These are phyloP conservation scores for Lachnellula suecica DNA, from an alignment of 2,329 filamentous ascomycete genomes.

Conservation along the genomic window DNA sequence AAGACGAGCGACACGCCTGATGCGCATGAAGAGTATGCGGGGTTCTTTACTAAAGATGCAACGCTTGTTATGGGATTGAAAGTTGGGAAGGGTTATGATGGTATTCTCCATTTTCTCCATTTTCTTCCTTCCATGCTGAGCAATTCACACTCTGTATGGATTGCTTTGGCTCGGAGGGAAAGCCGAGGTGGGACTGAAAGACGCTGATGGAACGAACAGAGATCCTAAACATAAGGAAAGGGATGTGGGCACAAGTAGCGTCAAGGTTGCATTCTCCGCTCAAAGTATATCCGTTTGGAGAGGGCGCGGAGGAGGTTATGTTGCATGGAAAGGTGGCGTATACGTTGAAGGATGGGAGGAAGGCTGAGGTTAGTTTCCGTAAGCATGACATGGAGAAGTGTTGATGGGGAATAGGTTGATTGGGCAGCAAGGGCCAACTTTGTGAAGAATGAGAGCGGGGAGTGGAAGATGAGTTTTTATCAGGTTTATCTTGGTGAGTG, in stretches of 20 bases:
- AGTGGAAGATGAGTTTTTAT: constrained; percentile 30
- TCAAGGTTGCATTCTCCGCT: constrained; percentile 43
- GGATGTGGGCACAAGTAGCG: constrained; percentile 52
- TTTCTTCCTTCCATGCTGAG: not conserved
- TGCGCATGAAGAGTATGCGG: constrained; percentile 47
- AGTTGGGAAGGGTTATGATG: constrained; percentile 41
- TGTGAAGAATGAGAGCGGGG: constrained; percentile 22
- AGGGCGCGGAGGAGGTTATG: constrained; percentile 49
- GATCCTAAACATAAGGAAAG: constrained; percentile 49
- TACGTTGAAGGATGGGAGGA: constrained; percentile 46
- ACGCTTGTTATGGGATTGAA: constrained; percentile 52
- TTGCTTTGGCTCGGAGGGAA: not conserved
- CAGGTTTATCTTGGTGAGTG: constrained; percentile 30
- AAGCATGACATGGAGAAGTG: not conserved
- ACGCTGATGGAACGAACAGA: constrained; percentile 32
- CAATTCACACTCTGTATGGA: not conserved
- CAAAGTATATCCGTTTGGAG: constrained; percentile 51
- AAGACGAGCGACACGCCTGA: constrained; percentile 47
- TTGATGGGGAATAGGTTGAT: constrained; percentile 20
- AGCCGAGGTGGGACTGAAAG: not conserved
- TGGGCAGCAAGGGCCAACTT: constrained; percentile 28
- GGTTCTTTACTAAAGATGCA: constrained; percentile 47
- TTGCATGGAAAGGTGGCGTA: constrained; percentile 53
- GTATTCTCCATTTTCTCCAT: constrained; percentile 30
- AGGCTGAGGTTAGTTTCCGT: constrained; percentile 17